A percentile compares a stretch with the other conserved stretches of the same genome.
These are phyloP conservation scores for Flammula alnicola DNA, from an alignment of 1,284 basidiomycete genomes.

Conservation along the genomic window DNA sequence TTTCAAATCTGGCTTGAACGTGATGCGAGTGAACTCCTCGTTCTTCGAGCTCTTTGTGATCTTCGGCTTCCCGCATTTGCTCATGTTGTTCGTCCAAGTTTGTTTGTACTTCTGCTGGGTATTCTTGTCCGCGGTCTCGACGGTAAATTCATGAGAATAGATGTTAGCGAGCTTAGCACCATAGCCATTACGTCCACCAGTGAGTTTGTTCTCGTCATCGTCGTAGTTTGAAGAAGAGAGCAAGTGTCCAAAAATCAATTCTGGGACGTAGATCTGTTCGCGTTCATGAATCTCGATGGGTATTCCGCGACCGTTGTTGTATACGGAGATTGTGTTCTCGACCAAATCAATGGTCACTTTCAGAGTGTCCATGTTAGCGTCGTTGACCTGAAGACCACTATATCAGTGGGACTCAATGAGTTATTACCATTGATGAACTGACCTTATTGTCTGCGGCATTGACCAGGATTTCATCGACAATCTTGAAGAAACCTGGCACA, in stretches of 20 bases:
- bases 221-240: conserved; percentile 98
- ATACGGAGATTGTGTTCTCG: conserved; percentile 87
- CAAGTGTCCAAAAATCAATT: conserved; percentile 97
- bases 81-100: conserved; percentile 95
- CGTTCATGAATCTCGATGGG: conserved; percentile 95
- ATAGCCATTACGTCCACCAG: conserved; percentile 98
- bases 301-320: conserved; percentile 97
- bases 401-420: no score
- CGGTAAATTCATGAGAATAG: conserved; percentile 96
- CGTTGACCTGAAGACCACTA: conserved; percentile 74
- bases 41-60: conserved; percentile 89
- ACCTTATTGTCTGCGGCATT: conserved; percentile 99
- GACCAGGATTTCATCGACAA: conserved; percentile 98
- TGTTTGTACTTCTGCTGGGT: conserved; percentile 93
- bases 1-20: conserved; percentile 91
- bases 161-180: conserved; percentile 99
- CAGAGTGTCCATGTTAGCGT: conserved; percentile 85
- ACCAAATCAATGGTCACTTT: conserved; percentile 90
- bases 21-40: conserved; percentile 95
- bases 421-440: no score
- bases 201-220: conserved; percentile 98
- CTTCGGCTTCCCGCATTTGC: conserved; percentile 84
- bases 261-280: conserved; percentile 96
- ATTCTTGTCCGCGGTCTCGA: conserved; percentile 95
- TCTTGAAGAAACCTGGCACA: conserved; percentile 99